Evolutionary conservation across 2,329 filamentous ascomycete genomes (phyloP).

Genomic region (Corniculantispora saksenae): DNA sequence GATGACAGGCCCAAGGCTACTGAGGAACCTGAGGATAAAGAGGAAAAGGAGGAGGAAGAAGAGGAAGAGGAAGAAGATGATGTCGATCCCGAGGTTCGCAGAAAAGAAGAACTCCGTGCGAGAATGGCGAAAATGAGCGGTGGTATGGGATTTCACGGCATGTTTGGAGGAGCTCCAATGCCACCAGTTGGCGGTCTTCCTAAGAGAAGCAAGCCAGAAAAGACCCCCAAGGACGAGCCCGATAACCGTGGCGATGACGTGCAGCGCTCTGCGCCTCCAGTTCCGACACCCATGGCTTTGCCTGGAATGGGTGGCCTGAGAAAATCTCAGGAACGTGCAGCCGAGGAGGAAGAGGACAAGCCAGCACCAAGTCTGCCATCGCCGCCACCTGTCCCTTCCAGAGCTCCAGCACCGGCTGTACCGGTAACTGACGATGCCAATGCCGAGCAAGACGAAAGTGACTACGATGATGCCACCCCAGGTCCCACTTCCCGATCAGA

Average conservation of each 20-base stretch:
- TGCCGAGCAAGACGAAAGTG: conserved; percentile 28
- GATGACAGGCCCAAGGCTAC: conserved; percentile 48
- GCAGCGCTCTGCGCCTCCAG: conserved; percentile 49
- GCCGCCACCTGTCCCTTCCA: conserved; percentile 32
- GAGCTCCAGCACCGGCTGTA: conserved; percentile 31
- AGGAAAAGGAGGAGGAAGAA: conserved; percentile 59
- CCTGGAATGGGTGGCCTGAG: conserved; percentile 69
- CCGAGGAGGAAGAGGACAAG: conserved; percentile 35
- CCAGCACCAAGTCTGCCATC: conserved; percentile 36
- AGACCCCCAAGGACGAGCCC: conserved; percentile 37
- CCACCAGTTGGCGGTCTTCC: conserved; percentile 63
- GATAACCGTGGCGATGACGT: conserved; percentile 43
- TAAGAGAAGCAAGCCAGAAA: conserved; percentile 48
- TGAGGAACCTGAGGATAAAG: conserved; percentile 79
- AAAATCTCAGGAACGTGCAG: conserved; percentile 42
- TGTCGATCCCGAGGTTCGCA: conserved; percentile 80
- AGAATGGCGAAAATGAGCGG: conserved; percentile 99
- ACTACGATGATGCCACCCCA: conserved; percentile 37
- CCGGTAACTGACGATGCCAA: conserved; percentile 28
- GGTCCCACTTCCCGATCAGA: conserved; percentile 32
- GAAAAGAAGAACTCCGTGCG: conserved; percentile 84
- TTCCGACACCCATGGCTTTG: conserved; percentile 64
- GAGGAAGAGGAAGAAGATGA: conserved; percentile 78
- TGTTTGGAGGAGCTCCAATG: conserved; percentile 79
- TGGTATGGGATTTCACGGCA: conserved; percentile 93